These are phyloP conservation scores for Lizanozyma gosingica DNA, from an alignment of 1,139 yeast genomes.

Conservation along the genomic window DNA sequence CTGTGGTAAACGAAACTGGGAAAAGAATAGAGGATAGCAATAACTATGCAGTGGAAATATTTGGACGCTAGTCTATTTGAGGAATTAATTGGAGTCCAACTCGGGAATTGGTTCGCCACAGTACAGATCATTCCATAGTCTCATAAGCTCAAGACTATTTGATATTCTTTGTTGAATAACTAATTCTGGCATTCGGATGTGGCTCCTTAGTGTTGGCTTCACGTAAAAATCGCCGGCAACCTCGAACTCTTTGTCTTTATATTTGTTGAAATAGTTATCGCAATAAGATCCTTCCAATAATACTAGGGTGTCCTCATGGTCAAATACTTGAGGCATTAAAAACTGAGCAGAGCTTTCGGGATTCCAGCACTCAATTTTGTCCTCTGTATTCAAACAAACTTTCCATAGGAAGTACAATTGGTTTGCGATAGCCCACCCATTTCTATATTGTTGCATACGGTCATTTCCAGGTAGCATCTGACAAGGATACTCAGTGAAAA, in stretches of 20 bases:
- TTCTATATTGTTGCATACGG: too few relatives aligned
- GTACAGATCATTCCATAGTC: neutral
- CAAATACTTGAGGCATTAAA: neutral
- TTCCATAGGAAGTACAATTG: neutral
- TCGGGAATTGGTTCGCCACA: neutral
- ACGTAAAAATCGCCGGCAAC: neutral
- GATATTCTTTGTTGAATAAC: neutral
- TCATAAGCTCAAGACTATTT: neutral
- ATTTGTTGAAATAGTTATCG: neutral
- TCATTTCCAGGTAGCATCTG: neutral
- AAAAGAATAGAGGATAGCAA: too few relatives aligned
- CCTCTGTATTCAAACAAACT: neutral
- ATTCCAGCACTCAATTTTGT: neutral
- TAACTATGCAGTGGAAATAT: too few relatives aligned
- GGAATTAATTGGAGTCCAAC: too few relatives aligned
- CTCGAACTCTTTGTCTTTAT: neutral
- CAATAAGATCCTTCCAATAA: neutral
- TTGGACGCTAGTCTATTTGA: too few relatives aligned
- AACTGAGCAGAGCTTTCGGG: neutral
- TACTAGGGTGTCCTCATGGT: neutral
- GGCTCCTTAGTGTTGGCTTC: neutral
- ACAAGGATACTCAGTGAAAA: neutral
- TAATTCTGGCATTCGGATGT: neutral
- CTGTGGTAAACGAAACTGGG: too few relatives aligned
- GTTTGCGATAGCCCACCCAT: neutral